Percentiles rank a stretch among this genome's conserved stretches.
Conservation (phyloP, 2,329 filamentous ascomycete genomes). For the Westerdykella ornata region DNA sequence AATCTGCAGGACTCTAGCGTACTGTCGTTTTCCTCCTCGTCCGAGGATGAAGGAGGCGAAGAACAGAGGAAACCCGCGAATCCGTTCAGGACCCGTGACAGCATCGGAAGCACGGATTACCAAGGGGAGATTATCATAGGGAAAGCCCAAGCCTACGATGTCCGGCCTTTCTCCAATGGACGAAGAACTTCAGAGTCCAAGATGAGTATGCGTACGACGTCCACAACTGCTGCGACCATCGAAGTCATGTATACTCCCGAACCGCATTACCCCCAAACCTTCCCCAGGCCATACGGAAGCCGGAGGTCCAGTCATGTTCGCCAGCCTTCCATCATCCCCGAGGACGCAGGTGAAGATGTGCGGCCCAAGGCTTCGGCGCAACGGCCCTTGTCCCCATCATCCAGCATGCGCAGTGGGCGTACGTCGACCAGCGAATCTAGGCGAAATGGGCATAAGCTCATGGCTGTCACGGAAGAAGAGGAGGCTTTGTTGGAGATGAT, state of each 20-base stretch:
- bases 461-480: slow-evolving; percentile 47
- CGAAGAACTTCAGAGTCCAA: slow-evolving; percentile 23
- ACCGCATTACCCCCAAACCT: slow-evolving; percentile 17
- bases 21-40: slow-evolving; percentile 37
- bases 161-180: slow-evolving; percentile 18
- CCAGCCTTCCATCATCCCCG: slow-evolving; percentile 36
- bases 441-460: slow-evolving; percentile 31
- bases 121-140: slow-evolving; percentile 33
- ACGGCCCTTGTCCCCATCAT: slow-evolving; percentile 19
- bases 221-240: slow-evolving; percentile 35
- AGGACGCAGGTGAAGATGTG: slow-evolving; percentile 20
- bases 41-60: slow-evolving; percentile 28
- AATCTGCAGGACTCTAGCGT: slow-evolving; percentile 37
- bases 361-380: slow-evolving; percentile 26
- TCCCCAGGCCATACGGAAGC: slow-evolving; percentile 15
- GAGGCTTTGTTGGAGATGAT: slow-evolving; percentile 46
- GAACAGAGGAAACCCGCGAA: slow-evolving; percentile 7
- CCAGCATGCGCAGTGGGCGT: slow-evolving; percentile 25
- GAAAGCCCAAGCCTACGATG: slow-evolving; percentile 33
- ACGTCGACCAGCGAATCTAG: slow-evolving; percentile 32
- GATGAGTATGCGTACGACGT: slow-evolving; percentile 30
- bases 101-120: slow-evolving; percentile 30
- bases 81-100: slow-evolving; percentile 24
- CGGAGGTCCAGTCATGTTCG: slow-evolving; percentile 27
- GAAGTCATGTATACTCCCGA: slow-evolving; percentile 37